Evolutionary conservation across 2,329 filamentous ascomycete genomes (phyloP), one percentile per base, ranked within the genome.

Genomic region (Dactylellina drechsleri): DNA sequence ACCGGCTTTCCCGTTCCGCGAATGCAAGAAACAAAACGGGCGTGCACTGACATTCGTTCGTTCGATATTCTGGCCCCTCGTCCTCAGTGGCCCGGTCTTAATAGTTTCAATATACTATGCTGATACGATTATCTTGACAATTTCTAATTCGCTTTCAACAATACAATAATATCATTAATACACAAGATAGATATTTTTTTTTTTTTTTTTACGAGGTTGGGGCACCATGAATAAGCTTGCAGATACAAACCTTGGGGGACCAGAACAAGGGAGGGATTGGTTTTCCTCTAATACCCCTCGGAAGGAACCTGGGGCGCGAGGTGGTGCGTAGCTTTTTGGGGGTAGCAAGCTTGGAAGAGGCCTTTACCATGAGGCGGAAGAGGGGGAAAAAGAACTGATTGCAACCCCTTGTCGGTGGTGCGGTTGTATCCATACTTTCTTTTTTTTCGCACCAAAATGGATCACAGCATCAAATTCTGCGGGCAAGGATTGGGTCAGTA

Each of bases 381-480:
- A 57, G 60, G 43, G 23, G 43, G 23, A n/a, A 36, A 64, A 57
- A 40, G 26, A 52, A 26, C 58, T 47, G 62, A 65, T 64, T 75
- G 58, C 53, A 68, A 75, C 64, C 70, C n/a, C 43, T 61, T 40
- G 18, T 13, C 20, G 41, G 64, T 54, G 49, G 66, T 64, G 62
- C 64, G 64, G 64, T 68, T 68, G 71, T 64, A 67, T 64, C 58
- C 57, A 67, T 75, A 45, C 15, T 75, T 75, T 75, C 64, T 66
- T 75, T 74, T 74, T 75, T 75, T 15, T 2, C 43, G 43, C 15
- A 47, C 43, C 7, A 6, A 1, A 40, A 67, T 67, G 62, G 62
- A 60, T 67, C 71, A 75, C 64, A 68, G 64, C 64, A 75, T 64
- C 58, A 64, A 72, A 75, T 68, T 75, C 71, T 68, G 71, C 64